phyloP scores from a whole-genome alignment of 2,329 filamentous ascomycete genomes.

The Botrytis pseudocinerea region DNA sequence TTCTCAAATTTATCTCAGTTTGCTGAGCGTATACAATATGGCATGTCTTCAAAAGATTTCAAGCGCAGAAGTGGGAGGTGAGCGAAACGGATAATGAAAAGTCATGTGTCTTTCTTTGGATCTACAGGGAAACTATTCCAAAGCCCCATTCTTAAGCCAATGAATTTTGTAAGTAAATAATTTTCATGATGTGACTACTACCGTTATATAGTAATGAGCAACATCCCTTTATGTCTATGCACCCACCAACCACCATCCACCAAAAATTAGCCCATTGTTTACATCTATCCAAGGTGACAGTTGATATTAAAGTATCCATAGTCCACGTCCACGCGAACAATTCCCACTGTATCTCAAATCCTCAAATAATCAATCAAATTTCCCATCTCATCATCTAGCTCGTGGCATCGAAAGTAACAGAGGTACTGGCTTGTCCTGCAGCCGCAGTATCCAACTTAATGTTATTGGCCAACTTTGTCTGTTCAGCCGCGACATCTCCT shows the following conservation, averaged over 20 bases:
- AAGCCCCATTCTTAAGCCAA: background rate
- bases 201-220: background rate
- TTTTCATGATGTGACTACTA: background rate
- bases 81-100: background rate
- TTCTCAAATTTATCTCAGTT: too few species aligned
- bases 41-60: too few species aligned
- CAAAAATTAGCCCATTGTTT: background rate
- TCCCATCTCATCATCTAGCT: constrained; percentile 19
- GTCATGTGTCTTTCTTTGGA: background rate
- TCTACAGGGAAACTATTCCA: background rate
- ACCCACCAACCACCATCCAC: background rate
- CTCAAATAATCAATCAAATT: background rate
- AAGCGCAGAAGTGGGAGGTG: background rate
- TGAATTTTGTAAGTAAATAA: background rate
- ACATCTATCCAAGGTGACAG: background rate
- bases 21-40: too few species aligned
- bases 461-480: constrained; percentile 56
- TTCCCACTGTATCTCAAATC: background rate
- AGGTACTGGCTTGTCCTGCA: constrained; percentile 49
- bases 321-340: background rate
- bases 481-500: constrained; percentile 48
- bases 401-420: constrained; percentile 43
- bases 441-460: constrained; percentile 50
- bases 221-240: background rate
- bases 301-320: background rate